Conservation (phyloP, 2,329 filamentous ascomycete species). For the Botryotinia narcissicola region DNA sequence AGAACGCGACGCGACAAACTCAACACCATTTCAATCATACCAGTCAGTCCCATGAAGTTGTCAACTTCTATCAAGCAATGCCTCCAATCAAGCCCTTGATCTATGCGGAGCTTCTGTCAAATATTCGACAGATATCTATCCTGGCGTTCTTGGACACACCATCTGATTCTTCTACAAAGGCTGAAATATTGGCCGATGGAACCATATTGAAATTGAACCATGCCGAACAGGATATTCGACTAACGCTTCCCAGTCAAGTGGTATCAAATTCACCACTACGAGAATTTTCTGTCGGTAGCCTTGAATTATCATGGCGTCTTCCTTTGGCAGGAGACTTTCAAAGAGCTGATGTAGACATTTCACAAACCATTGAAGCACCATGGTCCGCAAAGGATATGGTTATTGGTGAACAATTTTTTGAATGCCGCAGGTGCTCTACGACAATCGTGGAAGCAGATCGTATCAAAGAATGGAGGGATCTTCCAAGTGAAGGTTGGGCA, state of each 20-base stretch:
- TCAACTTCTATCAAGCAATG: constrained; percentile 7
- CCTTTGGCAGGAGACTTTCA: constrained; percentile 39
- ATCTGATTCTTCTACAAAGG: constrained; percentile 34
- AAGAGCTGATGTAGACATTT: constrained; percentile 22
- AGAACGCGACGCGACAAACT: background rate
- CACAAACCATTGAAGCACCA: constrained; percentile 31
- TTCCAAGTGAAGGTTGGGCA: constrained; percentile 96
- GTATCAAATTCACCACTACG: constrained; percentile 25
- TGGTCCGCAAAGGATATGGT: constrained; percentile 56
- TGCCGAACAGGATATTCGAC: constrained; percentile 41
- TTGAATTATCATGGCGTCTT: constrained; percentile 53
- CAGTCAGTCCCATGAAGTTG: background rate
- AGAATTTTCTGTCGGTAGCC: constrained; percentile 32
- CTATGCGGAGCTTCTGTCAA: constrained; percentile 64
- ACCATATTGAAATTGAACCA: constrained; percentile 50
- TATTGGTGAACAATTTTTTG: constrained; percentile 34
- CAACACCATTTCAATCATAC: background rate
- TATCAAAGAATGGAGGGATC: constrained; percentile 74
- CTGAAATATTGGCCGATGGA: constrained; percentile 46
- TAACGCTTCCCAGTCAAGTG: constrained; percentile 42
- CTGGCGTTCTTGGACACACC: constrained; percentile 50
- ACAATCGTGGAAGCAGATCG: constrained; percentile 41
- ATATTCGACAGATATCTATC: constrained; percentile 63
- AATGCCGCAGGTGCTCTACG: constrained; percentile 46
- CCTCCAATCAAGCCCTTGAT: constrained; percentile 39